Evolutionary conservation across 805 yeast species (phyloP), one percentile per base, ranked within the genome.

Genomic region (Metschnikowia orientalis): DNA sequence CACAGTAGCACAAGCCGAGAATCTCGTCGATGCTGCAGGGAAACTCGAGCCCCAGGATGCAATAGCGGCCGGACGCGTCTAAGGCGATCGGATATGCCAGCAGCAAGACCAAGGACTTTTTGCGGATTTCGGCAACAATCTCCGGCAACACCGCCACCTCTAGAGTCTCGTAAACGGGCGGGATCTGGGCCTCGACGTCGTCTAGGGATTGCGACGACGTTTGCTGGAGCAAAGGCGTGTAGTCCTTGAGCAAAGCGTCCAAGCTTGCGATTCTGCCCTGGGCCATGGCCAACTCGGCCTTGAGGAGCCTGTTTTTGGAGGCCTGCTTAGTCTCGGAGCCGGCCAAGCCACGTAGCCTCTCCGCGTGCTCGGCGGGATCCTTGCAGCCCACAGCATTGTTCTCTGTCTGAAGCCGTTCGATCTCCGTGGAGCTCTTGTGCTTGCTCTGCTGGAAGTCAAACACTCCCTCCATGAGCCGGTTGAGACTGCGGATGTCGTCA

Each of bases 31-130:
- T 53, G 23, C 49, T 50, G 4, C 54, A 32, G 1, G 71, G 71
- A 32, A 65, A 60, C 29, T 59, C 63, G 5, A 62, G 40, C 1
- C 61, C 67, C 37, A 53, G 30, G 4, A 66, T 61, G 18, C 46
- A 44, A 32, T 59, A 56, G 7, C 44, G 47, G n/a, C 53, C 43
- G 15, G 45, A 37, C 20, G 45, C 43, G 6, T 42, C 38, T 32
- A 51, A 48, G 6, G 45, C 32, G n/a, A 65, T 60, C 7, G 49
- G 45, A 18, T 60, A 41, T 4, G 56, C 48, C 21, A 56, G 56
- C 26, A 35, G 42, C 9, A 63, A 34, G 2, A 44, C 39, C 8
- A 32, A 26, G 7, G 50, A 48, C 7, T 37, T 26, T 5, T 19
- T 15, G 14, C 38, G 50, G 10, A 52, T 41, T 9, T 22, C 18